These are phyloP conservation scores for Lactarius hatsudake DNA, from an alignment of 768 basidiomycete genomes.

Conservation along the genomic window DNA sequence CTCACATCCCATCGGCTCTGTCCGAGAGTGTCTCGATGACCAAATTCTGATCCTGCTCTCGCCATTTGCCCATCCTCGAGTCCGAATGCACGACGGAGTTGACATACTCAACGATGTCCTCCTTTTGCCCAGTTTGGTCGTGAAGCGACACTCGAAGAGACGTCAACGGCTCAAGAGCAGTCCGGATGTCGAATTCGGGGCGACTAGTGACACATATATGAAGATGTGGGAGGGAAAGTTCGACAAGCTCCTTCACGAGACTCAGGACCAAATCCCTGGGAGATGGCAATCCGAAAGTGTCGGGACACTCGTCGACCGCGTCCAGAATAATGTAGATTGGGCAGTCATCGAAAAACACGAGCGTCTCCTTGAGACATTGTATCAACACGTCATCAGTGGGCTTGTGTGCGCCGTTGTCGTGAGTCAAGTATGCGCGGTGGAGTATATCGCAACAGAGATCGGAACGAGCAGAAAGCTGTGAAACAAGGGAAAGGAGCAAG, in stretches of 20 bases:
- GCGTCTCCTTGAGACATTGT: background rate
- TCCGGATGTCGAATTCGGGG: background rate
- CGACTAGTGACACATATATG: background rate
- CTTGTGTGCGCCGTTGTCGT: background rate
- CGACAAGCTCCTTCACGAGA: background rate
- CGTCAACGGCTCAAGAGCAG: background rate
- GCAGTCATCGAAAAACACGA: background rate
- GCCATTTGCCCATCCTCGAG: background rate
- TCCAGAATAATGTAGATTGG: background rate
- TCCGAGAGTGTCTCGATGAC: background rate
- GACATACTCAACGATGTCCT: background rate
- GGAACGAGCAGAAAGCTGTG: background rate
- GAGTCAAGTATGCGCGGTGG: background rate
- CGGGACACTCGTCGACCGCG: conserved; percentile 2
- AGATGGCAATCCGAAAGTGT: background rate
- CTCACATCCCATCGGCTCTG: background rate
- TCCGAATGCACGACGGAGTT: background rate
- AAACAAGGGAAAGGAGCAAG: background rate
- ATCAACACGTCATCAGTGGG: background rate
- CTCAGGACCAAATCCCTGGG: background rate
- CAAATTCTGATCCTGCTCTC: background rate
- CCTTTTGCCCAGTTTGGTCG: background rate
- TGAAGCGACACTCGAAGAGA: background rate
- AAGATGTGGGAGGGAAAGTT: background rate
- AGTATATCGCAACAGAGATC: background rate